Evolutionary conservation across 164 flowering plant species (phyloP), one percentile per base, ranked within the genome.

Genomic region (Brasenia schreberi): DNA sequence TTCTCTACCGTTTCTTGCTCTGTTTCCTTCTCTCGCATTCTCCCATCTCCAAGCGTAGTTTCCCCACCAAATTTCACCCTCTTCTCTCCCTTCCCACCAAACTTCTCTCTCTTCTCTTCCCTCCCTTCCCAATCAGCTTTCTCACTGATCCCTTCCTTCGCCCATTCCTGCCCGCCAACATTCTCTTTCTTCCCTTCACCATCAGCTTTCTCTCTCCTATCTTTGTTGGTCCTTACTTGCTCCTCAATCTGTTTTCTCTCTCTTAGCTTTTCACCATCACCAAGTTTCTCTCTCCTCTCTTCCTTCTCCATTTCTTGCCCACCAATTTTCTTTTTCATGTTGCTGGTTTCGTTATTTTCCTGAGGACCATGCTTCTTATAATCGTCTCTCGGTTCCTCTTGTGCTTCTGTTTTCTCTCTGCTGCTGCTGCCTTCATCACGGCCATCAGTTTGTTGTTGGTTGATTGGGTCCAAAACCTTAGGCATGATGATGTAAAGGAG

Each of bases 401-500:
- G 23, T 42, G n/a, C 7, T 18, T 67, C 64, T n/a, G 17, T 61
- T 45, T 19, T 18, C 39, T 17, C 19, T 62, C 43, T 62, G 42
- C 58, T 44, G 27, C 7, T 27, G n/a, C 64, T 14, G 19, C 44
- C 59, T 11, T 59, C 64, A 39, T 16, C 23, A 5, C 4, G 9
- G 17, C 14, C 63, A 14, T 43, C 42, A 18, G 61, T 43, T 3
- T 59, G 11, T 27, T 74, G 69, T 66, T 71, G 68, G 49, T 43
- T 58, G 39, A 61, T 56, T 62, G 53, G 73, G 33, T 1, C 43
- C 56, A 16, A 65, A 68, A 62, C 72, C 76, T 76, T 84, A 23
- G 89, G 89, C 61, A 89, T 71, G 27, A 71, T 77, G 2, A 85
- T 71, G n/a, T 72, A 69, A 11, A 85, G 81, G 56, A 78, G 67